These are phyloP conservation scores for Colletotrichum gloeosporioides DNA, from an alignment of 2,329 filamentous ascomycete species.

Conservation along the genomic window DNA sequence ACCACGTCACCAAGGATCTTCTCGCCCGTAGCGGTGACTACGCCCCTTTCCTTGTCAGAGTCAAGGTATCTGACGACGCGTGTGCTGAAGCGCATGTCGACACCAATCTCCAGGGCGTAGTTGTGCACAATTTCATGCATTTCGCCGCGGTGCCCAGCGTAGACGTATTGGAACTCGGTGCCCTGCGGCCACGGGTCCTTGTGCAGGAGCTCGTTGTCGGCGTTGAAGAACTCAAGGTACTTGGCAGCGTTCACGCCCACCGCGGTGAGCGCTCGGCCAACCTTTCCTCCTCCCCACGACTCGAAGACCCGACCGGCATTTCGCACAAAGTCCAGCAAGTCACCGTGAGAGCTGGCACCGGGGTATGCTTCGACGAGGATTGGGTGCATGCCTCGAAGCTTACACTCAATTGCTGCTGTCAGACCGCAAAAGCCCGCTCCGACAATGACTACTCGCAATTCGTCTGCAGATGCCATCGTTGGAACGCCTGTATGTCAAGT, in stretches of 20 bases:
- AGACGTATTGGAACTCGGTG: not conserved
- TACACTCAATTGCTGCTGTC: not conserved
- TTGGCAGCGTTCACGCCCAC: not conserved
- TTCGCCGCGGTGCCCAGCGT: not conserved
- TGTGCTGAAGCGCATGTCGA: not conserved
- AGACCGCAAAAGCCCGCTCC: not conserved
- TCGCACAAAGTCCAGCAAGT: not conserved
- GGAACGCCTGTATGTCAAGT: not conserved
- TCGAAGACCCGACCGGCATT: not conserved
- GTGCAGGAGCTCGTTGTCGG: not conserved
- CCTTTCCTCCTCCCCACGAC: not conserved
- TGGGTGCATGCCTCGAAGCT: not conserved
- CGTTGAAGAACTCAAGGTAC: not conserved
- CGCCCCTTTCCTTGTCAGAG: not conserved
- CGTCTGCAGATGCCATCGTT: not conserved
- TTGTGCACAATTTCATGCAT: not conserved
- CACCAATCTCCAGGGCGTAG: not conserved
- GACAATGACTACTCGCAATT: not conserved
- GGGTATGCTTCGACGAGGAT: not conserved
- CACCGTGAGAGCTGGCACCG: not conserved
- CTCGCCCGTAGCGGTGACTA: not conserved
- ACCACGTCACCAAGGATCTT: not conserved
- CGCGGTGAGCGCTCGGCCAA: not conserved
- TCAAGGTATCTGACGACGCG: not conserved
- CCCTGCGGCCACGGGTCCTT: not conserved